Evolutionary conservation across 2,329 filamentous ascomycete species (phyloP).

Genomic region (Penicillium janthinellum): DNA sequence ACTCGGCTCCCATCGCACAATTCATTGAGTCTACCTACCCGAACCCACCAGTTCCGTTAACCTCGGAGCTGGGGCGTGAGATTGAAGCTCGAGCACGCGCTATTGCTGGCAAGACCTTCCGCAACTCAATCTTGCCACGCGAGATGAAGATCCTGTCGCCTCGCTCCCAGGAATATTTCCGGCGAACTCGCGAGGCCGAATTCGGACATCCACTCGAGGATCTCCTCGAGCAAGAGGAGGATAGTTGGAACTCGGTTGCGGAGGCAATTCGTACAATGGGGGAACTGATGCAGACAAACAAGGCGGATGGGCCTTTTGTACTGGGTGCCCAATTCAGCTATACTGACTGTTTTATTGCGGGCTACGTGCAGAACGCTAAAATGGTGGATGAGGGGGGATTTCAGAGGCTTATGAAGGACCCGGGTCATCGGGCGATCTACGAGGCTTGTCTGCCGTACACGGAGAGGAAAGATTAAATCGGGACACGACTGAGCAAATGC

Average conservation of each 20-base stretch:
- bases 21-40: constrained; percentile 48
- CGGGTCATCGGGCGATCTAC: constrained; percentile 10
- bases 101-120: constrained; percentile 31
- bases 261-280: constrained; percentile 32
- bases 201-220: constrained; percentile 42
- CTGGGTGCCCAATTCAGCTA: constrained; percentile 39
- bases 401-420: constrained; percentile 27
- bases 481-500: too few species aligned
- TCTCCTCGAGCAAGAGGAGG: constrained; percentile 28
- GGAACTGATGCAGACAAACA: constrained; percentile 39
- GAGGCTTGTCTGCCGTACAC: constrained; percentile 17
- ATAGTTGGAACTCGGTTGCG: constrained; percentile 10
- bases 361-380: constrained; percentile 37
- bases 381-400: constrained; percentile 36
- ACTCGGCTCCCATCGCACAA: constrained; percentile 42
- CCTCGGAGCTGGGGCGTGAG: constrained; percentile 38
- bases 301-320: constrained; percentile 43
- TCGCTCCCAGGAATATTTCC: constrained; percentile 43
- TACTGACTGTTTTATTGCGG: constrained; percentile 47
- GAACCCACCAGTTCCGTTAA: constrained; percentile 36
- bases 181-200: constrained; percentile 41
- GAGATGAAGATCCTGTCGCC: constrained; percentile 43
- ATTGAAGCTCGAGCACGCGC: constrained; percentile 37
- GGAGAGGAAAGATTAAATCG: constrained; percentile 6
- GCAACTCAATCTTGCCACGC: constrained; percentile 40